Base-by-base conservation (phyloP, 2,329 filamentous ascomycete species). In the Trichoderma sp. region DNA sequence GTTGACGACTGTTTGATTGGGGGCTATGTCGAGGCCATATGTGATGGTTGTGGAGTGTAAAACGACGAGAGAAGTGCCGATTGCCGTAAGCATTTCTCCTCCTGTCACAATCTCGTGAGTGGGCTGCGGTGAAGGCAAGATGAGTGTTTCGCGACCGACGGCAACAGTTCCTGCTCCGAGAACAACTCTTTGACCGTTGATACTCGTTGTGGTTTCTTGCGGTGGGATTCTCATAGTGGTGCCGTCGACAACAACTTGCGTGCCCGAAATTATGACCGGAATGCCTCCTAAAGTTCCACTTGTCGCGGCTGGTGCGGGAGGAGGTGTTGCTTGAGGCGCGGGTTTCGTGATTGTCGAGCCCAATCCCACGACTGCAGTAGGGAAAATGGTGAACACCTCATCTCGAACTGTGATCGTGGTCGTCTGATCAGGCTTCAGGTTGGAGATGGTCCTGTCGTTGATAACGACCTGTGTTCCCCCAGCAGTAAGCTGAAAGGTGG, bases 371-470 rank as follows among this genome's bases (percentile, higher is more conserved):
- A 88, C 80, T 43, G 80, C 79, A 8, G 80, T 84, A 7, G 86
- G 86, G 30, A 82, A 76, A 61, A 88, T 85, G 20, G 83, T 84
- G 72, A 88, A 88, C 1, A 80, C 82, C 12, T 82, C 80, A 26
- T 76, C 79, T 32, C 77, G 77, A 3, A 86, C 80, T 2, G 82
- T 81, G 6, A 87, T 82, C 2, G 80, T 83, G 13, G 79, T 83
- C 0, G 82, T 85, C 69, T 80, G 76, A 6, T 77, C 78, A 6
- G 80, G 75, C 15, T 79, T 76, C 36, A 83, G 79, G 68, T 82
- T 79, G 0, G 77, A 79, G 68, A 86, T 83, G 0, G 85, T 88
- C 66, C 82, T 78, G 43, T 79, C 80, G 72, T 85, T 84, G 71
- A 88, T 85, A 66, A 87, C 78, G 6, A 88, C 85, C 43, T 80